Evolutionary conservation across 352 stramenopile species (phyloP), one percentile per base, ranked within the genome.

Genomic region (Blastocystis sp.): DNA sequence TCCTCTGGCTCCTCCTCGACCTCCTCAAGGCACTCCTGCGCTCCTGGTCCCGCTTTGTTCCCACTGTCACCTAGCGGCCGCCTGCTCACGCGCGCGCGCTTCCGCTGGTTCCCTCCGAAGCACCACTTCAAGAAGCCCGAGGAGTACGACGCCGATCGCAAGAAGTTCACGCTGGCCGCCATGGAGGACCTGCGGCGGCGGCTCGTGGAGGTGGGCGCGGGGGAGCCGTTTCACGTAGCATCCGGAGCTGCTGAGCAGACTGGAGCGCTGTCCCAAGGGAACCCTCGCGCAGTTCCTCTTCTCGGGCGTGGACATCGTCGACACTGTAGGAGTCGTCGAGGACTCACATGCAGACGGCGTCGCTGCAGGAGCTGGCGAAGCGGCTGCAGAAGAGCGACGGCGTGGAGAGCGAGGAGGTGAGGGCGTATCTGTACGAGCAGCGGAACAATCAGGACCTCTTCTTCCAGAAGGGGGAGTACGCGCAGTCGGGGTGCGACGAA

Each of bases 341-440:
- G 46, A 32, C n/a, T 64, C 3, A 32, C 32, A 61, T 59, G 14
- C 44, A 81, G 69, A 65, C 42, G n/a, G 11, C 34, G 27, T 64
- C 69, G 27, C 48, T 57, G 14, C 69, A 81, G 46, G 69, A 81
- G 27, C 6, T 81, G 14, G 69, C 42, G 32, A 46, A n/a, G 4
- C 21, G 8, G 44, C 9, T 81, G n/a, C 54, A 48, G 46, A 51
- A 59, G 48, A 48, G 27, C 36, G 34, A 64, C 34, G 38, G 36
- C 29, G 16, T 44, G 6, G 6, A 6, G 4, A 36, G 29, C 21
- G 11, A 78, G n/a, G 21, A 32, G 7, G 36, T 36, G n/a, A 32
- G 27, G 29, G 40, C 36, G 7, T 54, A 81, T 65, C 29, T 81
- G 69, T 81, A 81, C 24, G 44, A 65, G n/a, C 44, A 81, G 69